phyloP scores from a whole-genome alignment of 129 eudicot species.

The Calendula officinalis region DNA sequence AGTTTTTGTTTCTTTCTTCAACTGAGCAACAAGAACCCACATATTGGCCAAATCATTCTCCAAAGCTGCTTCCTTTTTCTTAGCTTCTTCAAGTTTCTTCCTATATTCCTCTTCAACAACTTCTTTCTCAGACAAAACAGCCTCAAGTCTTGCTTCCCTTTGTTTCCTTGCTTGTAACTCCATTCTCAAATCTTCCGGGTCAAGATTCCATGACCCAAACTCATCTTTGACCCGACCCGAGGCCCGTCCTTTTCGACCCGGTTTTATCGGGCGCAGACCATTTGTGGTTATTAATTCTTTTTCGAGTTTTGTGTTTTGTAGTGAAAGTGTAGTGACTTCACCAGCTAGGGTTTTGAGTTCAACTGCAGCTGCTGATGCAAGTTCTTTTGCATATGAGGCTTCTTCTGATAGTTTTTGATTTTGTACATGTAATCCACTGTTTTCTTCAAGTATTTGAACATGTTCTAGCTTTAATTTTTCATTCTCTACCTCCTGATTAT shows the following conservation, averaged over 20 bases:
- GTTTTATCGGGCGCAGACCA: constrained; percentile 33
- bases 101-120: constrained; percentile 67
- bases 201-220: constrained; percentile 72
- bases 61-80: constrained; percentile 79
- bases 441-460: constrained; percentile 70
- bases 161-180: constrained; percentile 86
- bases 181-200: constrained; percentile 69
- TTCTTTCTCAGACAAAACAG: constrained; percentile 86
- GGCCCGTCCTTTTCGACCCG: constrained; percentile 60
- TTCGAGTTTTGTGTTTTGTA: constrained; percentile 79
- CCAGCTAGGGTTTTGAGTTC: constrained; percentile 90
- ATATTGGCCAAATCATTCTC: constrained; percentile 95
- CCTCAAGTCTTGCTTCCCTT: constrained; percentile 79
- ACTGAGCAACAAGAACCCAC: constrained; percentile 99
- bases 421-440: constrained; percentile 78
- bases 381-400: constrained; percentile 93
- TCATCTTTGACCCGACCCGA: constrained; percentile 71
- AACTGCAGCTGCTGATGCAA: constrained; percentile 91
- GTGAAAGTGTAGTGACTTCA: constrained; percentile 86
- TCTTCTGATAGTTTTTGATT: constrained; percentile 94
- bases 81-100: constrained; percentile 66
- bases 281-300: constrained; percentile 62
- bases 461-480: constrained; percentile 70
- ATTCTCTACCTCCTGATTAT: constrained; percentile 72
- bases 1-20: constrained; percentile 66